Percentiles rank a stretch among this genome's conserved stretches.
These are phyloP conservation scores for Fremontodendron californicum DNA, from an alignment of 345 rosid genomes.

Conservation along the genomic window DNA sequence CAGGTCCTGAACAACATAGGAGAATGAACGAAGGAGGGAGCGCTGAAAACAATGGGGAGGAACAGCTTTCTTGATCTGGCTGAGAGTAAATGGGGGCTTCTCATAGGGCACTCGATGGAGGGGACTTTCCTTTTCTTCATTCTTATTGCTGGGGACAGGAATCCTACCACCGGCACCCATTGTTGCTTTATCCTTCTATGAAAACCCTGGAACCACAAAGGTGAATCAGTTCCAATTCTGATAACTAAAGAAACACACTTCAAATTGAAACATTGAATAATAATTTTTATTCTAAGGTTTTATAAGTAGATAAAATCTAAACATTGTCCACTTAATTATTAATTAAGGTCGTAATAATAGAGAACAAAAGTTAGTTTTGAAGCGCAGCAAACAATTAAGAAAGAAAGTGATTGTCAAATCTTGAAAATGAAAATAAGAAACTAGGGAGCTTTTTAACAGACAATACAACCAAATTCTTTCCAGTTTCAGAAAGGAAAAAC, in stretches of 20 bases:
- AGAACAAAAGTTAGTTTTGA: too few relatives aligned
- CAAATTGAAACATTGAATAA: background rate
- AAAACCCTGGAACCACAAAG: background rate
- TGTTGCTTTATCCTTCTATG: background rate
- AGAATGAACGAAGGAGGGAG: constrained; percentile 54
- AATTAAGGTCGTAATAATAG: too few relatives aligned
- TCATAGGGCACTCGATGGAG: constrained; percentile 29
- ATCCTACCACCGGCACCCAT: constrained; percentile 53
- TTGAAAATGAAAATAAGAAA: too few relatives aligned
- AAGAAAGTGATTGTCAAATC: too few relatives aligned
- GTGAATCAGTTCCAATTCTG: background rate
- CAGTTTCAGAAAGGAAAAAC: background rate
- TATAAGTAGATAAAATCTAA: too few relatives aligned
- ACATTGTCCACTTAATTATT: too few relatives aligned
- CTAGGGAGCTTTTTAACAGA: too few relatives aligned
- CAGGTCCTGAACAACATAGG: constrained; percentile 44
- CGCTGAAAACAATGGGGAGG: constrained; percentile 64
- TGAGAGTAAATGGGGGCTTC: constrained; percentile 53
- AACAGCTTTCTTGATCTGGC: constrained; percentile 50
- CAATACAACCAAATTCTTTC: background rate
- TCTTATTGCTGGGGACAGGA: constrained; percentile 18
- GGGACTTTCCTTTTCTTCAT: background rate
- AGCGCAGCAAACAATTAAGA: too few relatives aligned
- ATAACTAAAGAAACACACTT: too few relatives aligned
- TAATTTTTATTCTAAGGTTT: too few relatives aligned